These are phyloP conservation scores for Ophioceras dolichostomum DNA, from an alignment of 2,329 filamentous ascomycete species.

Conservation along the genomic window DNA sequence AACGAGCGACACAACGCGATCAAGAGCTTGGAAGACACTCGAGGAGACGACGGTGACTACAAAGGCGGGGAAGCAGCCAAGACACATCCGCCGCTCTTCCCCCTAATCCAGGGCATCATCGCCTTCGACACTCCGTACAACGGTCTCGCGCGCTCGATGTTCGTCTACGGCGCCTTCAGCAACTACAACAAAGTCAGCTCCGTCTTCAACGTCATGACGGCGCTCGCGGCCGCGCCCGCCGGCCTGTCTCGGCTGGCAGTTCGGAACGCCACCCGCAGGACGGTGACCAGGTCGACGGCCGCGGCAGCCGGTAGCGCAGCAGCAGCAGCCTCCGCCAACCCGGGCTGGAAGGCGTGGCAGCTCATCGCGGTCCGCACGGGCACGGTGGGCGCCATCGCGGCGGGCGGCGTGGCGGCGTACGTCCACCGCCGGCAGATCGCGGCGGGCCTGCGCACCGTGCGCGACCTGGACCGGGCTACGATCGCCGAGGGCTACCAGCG, in stretches of 20 bases:
- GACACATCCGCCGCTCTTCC: constrained; percentile 45
- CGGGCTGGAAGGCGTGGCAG: constrained; percentile 43
- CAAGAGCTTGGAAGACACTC: not conserved
- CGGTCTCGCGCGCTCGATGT: constrained; percentile 47
- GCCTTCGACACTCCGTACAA: constrained; percentile 81
- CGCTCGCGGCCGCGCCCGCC: constrained; percentile 35
- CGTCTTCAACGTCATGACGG: constrained; percentile 45
- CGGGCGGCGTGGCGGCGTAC: constrained; percentile 72
- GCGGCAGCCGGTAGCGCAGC: constrained; percentile 12
- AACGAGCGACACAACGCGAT: constrained; percentile 39
- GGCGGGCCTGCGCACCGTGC: constrained; percentile 30
- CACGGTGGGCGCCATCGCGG: constrained; percentile 68
- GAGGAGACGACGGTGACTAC: not conserved
- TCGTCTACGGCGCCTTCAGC: constrained; percentile 47
- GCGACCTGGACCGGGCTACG: constrained; percentile 32
- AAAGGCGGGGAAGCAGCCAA: not conserved
- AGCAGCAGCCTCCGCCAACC: constrained; percentile 10
- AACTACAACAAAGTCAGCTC: constrained; percentile 45
- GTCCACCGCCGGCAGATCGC: constrained; percentile 60
- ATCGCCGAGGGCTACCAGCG: constrained; percentile 35
- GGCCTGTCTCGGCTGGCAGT: constrained; percentile 26
- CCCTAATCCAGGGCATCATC: constrained; percentile 66
- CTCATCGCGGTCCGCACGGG: constrained; percentile 67
- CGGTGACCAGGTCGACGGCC: constrained; percentile 13
- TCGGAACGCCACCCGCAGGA: constrained; percentile 8